A percentile compares a stretch with the other conserved stretches of the same genome.
Evolutionary conservation across 352 stramenopile genomes (phyloP).

Genomic region (Salisapilia sapeloensis): DNA sequence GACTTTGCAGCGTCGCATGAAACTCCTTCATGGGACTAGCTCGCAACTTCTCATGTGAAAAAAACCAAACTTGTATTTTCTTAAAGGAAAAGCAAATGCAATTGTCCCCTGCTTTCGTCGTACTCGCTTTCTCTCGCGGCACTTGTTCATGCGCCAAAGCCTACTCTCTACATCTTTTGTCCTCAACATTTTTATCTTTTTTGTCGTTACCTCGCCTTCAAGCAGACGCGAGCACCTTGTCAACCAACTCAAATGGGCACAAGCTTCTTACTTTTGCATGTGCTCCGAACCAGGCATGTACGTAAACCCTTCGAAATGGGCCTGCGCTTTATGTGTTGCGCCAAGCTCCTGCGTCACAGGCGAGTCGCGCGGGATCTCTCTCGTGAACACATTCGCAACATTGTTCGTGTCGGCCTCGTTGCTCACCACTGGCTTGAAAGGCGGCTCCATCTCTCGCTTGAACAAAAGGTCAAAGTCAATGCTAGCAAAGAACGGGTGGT

Average conservation of each 20-base stretch:
- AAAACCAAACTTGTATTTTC: too few species aligned
- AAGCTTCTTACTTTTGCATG: too few species aligned
- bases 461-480: conserved; percentile 76
- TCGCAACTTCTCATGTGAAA: too few species aligned
- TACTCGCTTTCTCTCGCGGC: conserved; percentile 4
- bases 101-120: conserved; percentile 6
- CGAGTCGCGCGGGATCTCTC: conserved; percentile 74
- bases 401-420: conserved; percentile 72
- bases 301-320: conserved; percentile 89
- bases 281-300: conserved; percentile 70
- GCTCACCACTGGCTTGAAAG: conserved; percentile 76
- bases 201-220: not conserved
- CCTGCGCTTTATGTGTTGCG: conserved; percentile 62
- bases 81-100: conserved; percentile 6
- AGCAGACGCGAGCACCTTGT: conserved; percentile 3
- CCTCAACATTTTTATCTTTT: conserved; percentile 1
- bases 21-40: too few species aligned
- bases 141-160: conserved; percentile 9
- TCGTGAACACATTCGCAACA: conserved; percentile 78
- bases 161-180: not conserved
- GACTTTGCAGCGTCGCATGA: too few species aligned
- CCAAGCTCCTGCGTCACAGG: conserved; percentile 74
- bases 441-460: conserved; percentile 65
- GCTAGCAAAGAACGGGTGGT: conserved; percentile 77
- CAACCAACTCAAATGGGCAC: too few species aligned